These are phyloP conservation scores for Domatiomyces globalis DNA, from an alignment of 2,329 filamentous ascomycete species.

Conservation along the genomic window DNA sequence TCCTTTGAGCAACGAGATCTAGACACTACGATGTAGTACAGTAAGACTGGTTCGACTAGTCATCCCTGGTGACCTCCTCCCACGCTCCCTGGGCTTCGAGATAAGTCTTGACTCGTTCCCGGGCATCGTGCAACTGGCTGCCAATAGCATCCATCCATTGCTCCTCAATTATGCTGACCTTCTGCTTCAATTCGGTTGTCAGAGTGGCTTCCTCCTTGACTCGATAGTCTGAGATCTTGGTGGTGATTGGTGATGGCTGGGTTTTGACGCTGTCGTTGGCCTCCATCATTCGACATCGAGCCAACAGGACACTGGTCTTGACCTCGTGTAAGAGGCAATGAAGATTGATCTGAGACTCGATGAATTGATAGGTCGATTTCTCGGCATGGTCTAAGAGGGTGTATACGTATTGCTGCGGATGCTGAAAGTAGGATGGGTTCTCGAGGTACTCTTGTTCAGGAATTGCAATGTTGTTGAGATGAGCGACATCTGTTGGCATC, in stretches of 20 bases:
- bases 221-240: constrained; percentile 31
- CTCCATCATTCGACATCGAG: constrained; percentile 53
- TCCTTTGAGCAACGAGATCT: too few relatives aligned
- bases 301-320: constrained; percentile 59
- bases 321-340: constrained; percentile 85
- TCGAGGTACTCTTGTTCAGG: constrained; percentile 68
- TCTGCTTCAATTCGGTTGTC: constrained; percentile 82
- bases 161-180: constrained; percentile 76
- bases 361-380: constrained; percentile 91
- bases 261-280: constrained; percentile 38
- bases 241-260: constrained; percentile 9
- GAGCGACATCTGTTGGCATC: constrained; percentile 7
- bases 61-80: constrained; percentile 44
- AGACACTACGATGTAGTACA: not conserved
- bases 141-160: constrained; percentile 86
- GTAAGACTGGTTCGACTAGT: not conserved
- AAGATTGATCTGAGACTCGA: constrained; percentile 84
- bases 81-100: constrained; percentile 69
- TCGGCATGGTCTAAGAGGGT: constrained; percentile 72
- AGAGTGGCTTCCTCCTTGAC: constrained; percentile 54
- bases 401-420: constrained; percentile 83
- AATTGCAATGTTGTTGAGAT: constrained; percentile 48
- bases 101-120: constrained; percentile 58
- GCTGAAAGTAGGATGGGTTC: constrained; percentile 65
- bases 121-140: constrained; percentile 56